Evolutionary conservation across 192 early-diverging fungal species (phyloP).

Genomic region (Thoreauomyces humboldtii): DNA sequence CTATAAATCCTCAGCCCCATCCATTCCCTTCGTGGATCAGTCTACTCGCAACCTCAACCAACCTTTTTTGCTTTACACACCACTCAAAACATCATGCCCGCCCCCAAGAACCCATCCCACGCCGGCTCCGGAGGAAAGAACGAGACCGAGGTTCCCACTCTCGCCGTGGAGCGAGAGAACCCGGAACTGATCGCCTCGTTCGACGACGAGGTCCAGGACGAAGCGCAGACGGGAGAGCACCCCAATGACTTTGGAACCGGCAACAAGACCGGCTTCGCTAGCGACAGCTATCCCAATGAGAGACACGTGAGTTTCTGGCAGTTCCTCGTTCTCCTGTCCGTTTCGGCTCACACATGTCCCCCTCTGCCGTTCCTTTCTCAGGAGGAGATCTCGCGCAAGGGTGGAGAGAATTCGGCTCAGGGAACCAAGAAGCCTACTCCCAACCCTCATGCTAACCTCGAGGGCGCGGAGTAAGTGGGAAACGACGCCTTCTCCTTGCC

Average conservation of each 20-base stretch:
- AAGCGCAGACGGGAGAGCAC: conserved; percentile 25
- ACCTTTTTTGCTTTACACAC: too few relatives aligned
- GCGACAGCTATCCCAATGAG: conserved; percentile 25
- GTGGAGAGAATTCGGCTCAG: conserved; percentile 11
- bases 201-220: conserved; percentile 25
- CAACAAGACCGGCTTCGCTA: conserved; percentile 22
- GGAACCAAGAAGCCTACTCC: conserved; percentile 15
- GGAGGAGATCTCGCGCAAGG: conserved; percentile 24
- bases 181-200: conserved; percentile 21
- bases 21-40: too few relatives aligned
- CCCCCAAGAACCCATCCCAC: conserved; percentile 33
- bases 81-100: conserved; percentile 19
- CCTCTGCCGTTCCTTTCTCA: neutral
- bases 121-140: conserved; percentile 24
- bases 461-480: too few relatives aligned
- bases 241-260: conserved; percentile 33
- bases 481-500: too few relatives aligned
- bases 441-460: conserved; percentile 23
- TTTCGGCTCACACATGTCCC: neutral
- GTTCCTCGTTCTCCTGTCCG: neutral
- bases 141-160: conserved; percentile 11
- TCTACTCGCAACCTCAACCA: too few relatives aligned
- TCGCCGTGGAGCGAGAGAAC: conserved; percentile 31
- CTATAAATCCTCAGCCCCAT: too few relatives aligned
- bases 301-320: conserved; percentile 9